These are phyloP conservation scores for Colletotrichum musicola DNA, from an alignment of 2,329 filamentous ascomycete genomes.

Conservation along the genomic window DNA sequence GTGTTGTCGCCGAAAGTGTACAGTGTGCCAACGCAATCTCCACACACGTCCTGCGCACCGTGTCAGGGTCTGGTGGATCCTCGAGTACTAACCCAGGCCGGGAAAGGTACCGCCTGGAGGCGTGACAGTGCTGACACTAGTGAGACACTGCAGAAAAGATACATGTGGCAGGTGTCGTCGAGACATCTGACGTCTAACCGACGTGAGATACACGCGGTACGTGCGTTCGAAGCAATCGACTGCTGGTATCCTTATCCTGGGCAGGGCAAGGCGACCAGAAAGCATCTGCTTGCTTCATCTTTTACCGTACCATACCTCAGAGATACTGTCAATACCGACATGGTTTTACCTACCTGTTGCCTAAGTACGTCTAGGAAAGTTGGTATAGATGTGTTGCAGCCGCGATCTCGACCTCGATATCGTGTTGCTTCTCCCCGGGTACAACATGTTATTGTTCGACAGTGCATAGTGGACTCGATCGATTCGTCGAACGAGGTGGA, in stretches of 20 bases:
- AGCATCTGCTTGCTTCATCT: no score
- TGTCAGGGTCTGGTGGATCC: slow-evolving; percentile 28
- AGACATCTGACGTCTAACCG: slow-evolving; percentile 38
- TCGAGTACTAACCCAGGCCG: slow-evolving; percentile 21
- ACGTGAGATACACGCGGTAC: slow-evolving; percentile 25
- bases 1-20: accelerated
- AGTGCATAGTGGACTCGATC: neutral
- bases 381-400: no score
- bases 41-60: slow-evolving; percentile 15
- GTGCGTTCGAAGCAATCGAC: slow-evolving; percentile 1
- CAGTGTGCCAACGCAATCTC: slow-evolving; percentile 23
- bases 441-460: no score
- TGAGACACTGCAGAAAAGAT: slow-evolving; percentile 34
- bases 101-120: slow-evolving; percentile 26
- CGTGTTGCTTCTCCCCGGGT: neutral
- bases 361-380: no score
- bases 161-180: slow-evolving; percentile 39
- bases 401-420: slow-evolving; percentile 1
- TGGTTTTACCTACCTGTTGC: no score
- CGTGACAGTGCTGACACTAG: slow-evolving; percentile 19
- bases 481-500: neutral
- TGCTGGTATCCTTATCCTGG: slow-evolving; percentile 11
- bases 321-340: no score
- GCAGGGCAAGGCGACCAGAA: neutral
- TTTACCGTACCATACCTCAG: no score